Evolutionary conservation across 2,329 filamentous ascomycete genomes (phyloP), one percentile per base, ranked within the genome.

Genomic region (Fusarium nurragi): DNA sequence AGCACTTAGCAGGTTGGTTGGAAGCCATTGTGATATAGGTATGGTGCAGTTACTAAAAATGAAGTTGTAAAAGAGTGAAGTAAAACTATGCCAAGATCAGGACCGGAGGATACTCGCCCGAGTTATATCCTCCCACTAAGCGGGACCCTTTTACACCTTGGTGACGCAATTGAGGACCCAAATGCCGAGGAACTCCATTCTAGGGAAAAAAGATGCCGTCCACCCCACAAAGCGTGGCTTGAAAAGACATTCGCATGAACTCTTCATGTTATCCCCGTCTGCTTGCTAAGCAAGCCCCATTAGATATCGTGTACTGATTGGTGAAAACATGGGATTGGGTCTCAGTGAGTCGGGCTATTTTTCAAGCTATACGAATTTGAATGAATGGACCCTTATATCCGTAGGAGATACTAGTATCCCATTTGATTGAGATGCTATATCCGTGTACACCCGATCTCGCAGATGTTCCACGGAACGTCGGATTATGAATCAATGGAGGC

Each of bases 1-100:
- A 87, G 80, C 85, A 87, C 51, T 77, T 68, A 53, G 71, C 81
- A 13, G 84, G 83, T 52, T 80, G 78, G 68, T 84, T 79, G 4
- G 84, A 87, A 32, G 84, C 81, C 84, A 87, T 87, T 51, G 39
- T 48, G 41, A 36, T 44, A 34, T 43, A 28, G 21, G 9, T 26
- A 25, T 47, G 39, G 22, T 49, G n/a, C 47, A 36, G 26, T 38
- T 43, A 34, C 34, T 14, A 18, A 43, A 23, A 22, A 45, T 22
- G 2, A 22, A 38, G 21, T 13, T 53, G 26, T 32, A 30, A 51
- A 49, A 34, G 16, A n/a, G 16, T n/a, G 32, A 34, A 5, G 8
- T n/a, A 16, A 16, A 34, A 34, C 32, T 34, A 9, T 18, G 16
- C 16, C 32, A 34, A 34, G 32, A 34, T 34, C 32, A 34, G n/a